Evolutionary conservation across 1,139 yeast species (phyloP), one percentile per base, ranked within the genome.

Genomic region (Nakaseomyces uthaithaninus): DNA sequence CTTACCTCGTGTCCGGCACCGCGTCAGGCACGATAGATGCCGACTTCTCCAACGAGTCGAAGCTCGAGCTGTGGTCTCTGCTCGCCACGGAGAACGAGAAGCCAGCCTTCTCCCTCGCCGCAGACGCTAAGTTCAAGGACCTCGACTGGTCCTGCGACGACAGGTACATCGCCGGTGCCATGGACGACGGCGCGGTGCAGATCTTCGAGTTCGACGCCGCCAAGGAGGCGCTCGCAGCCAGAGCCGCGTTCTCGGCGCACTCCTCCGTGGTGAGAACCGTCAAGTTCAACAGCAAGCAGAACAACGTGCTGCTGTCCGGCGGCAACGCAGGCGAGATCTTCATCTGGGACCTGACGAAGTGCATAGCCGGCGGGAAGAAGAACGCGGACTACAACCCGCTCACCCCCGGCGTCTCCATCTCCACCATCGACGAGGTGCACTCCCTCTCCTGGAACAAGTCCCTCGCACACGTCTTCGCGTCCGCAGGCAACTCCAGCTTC

Each of bases 1-100:
- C 95, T 19, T 64, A 77, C 44, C 64, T 89, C 52, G 96, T 86
- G 20, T 77, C 95, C 1, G 98, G 95, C 33, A 82, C 96, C 0
- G 85, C 85, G 16, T 91, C 97, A 0, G 97, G 97, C 12, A 94
- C 96, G 12, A 82, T 91, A 52, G 96, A 86, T 57, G 84, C 83
- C 38, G 77, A 82, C 57, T 87, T 89, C 63, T 79, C 89, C 38
- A 77, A 94, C 27, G 72, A 79, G 27, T 80, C 95, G 3, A 66
- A 74, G 22, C 67, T 91, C 45, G 93, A 86, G 54, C 69, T 91
- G 46, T 83, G 94, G 85, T 78, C 83, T 6, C 73, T 86, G 46
- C 64, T 77, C 25, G 70, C 49, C 60, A 60, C 52, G 52, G 65
- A 59, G 50, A 67, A 42, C 35, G 63, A 59, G 45, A 64, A 68